Evolutionary conservation across 352 stramenopile genomes (phyloP).

Genomic region (Globisporangium echinulatum): DNA sequence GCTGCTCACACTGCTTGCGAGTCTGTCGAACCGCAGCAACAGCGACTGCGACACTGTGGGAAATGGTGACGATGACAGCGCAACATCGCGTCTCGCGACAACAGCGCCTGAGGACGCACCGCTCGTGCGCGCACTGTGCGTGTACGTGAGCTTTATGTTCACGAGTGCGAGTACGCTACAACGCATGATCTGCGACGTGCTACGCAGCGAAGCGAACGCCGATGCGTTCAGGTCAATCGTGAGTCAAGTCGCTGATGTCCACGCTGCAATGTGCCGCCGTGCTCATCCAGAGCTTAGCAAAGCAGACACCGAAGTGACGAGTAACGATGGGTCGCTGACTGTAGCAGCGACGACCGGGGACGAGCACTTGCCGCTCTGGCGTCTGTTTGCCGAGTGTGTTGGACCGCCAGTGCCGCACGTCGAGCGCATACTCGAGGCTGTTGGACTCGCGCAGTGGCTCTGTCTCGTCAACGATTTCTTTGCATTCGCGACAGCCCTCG

Average conservation of each 20-base stretch:
- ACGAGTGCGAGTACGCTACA: conserved; percentile 15
- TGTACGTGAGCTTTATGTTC: conserved; percentile 56
- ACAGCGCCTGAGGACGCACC: background rate
- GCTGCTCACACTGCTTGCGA: conserved; percentile 26
- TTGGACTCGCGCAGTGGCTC: conserved; percentile 8
- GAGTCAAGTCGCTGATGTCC: conserved; percentile 9
- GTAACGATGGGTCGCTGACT: background rate
- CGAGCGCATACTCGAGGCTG: conserved; percentile 1
- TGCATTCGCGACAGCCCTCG: background rate
- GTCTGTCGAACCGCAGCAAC: background rate
- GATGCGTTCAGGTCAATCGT: conserved; percentile 15
- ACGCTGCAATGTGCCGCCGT: conserved; percentile 16
- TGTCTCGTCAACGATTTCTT: conserved; percentile 15
- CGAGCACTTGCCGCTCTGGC: conserved; percentile 28
- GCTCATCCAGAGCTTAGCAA: background rate
- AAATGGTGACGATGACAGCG: conserved; percentile 12
- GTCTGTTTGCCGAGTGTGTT: conserved; percentile 13
- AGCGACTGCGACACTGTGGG: background rate
- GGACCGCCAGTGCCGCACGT: conserved; percentile 3
- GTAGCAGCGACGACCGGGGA: background rate
- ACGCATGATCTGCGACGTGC: conserved; percentile 30
- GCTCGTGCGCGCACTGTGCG: conserved; percentile 35
- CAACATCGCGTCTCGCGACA: no score
- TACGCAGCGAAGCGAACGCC: conserved; percentile 33
- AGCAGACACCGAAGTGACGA: no score